Conservation (phyloP, 1,284 basidiomycete species). For the Cryptococcus depauperatus region DNA sequence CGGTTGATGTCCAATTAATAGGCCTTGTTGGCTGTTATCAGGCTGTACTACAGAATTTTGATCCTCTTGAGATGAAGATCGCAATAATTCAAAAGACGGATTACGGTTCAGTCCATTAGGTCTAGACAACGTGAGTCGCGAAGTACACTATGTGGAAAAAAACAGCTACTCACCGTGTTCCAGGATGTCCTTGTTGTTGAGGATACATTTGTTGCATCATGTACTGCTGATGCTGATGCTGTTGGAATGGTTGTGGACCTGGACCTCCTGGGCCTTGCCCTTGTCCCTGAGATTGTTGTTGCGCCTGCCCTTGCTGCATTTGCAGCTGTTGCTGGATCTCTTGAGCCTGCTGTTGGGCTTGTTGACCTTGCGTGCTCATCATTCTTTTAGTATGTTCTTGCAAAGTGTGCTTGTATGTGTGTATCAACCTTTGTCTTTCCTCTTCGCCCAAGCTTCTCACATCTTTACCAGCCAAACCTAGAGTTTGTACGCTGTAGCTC, state of each 20-base stretch:
- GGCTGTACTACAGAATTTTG: constrained; percentile 9
- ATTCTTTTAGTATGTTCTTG: constrained; percentile 22
- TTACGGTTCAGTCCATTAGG: neutral
- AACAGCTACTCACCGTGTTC: neutral
- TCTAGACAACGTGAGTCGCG: neutral
- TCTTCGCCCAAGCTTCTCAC: constrained; percentile 26
- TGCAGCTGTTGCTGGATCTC: constrained; percentile 14
- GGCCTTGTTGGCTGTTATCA: constrained; percentile 9
- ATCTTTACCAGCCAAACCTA: constrained; percentile 30
- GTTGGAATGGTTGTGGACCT: constrained; percentile 6
- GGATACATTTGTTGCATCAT: constrained; percentile 5
- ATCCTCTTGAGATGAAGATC: constrained; percentile 3
- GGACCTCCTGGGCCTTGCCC: constrained; percentile 11
- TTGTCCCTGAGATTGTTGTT: constrained; percentile 9
- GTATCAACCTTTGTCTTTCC: constrained; percentile 27
- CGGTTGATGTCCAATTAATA: constrained; percentile 7
- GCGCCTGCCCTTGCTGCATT: constrained; percentile 11
- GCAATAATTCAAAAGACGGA: neutral
- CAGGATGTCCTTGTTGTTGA: neutral
- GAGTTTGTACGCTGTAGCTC: constrained; percentile 20
- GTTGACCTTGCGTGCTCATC: constrained; percentile 19
- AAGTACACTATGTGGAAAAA: neutral
- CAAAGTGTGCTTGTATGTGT: constrained; percentile 22
- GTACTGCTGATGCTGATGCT: constrained; percentile 11
- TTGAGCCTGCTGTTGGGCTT: constrained; percentile 1